Conservation (phyloP, 169 alveolate species). For the Ichthyophthirius multifiliis region DNA sequence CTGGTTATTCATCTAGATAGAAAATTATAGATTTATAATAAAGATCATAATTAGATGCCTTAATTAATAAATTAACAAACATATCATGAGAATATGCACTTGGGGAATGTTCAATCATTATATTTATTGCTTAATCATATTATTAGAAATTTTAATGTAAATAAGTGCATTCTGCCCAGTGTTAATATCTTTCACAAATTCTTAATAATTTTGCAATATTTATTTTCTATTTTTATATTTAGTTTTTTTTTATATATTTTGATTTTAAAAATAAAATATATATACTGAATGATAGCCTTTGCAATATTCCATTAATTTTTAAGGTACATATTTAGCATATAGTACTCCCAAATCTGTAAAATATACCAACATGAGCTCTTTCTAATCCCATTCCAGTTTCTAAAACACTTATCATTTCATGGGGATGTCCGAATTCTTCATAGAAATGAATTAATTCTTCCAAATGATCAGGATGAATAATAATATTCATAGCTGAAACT, state of each 20-base stretch:
- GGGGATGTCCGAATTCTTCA: constrained; percentile 90
- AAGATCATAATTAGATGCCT: constrained; percentile 95
- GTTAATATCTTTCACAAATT: constrained; percentile 88
- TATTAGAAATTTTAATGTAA: constrained; percentile 95
- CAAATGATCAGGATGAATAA: constrained; percentile 98
- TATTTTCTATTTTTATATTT: constrained; percentile 42
- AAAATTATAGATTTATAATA: constrained; percentile 97
- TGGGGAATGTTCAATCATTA: constrained; percentile 97
- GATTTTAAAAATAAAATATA: not conserved
- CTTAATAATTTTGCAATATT: constrained; percentile 95
- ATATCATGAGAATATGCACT: constrained; percentile 96
- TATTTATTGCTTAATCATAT: constrained; percentile 95
- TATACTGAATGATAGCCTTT: constrained; percentile 44
- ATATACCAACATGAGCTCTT: constrained; percentile 91
- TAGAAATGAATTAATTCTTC: constrained; percentile 94
- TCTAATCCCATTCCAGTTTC: constrained; percentile 87
- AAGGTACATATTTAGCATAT: constrained; percentile 97
- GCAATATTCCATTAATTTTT: constrained; percentile 96
- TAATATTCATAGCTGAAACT: constrained; percentile 90
- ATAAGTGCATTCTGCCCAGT: constrained; percentile 96
- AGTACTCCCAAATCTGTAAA: constrained; percentile 99
- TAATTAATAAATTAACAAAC: constrained; percentile 84
- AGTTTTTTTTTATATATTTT: not conserved
- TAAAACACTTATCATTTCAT: constrained; percentile 88
- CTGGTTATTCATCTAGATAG: constrained; percentile 98